Evolutionary conservation across 257 asterid genomes (phyloP), one percentile per base, ranked within the genome.

Genomic region (Solanum piurae): DNA sequence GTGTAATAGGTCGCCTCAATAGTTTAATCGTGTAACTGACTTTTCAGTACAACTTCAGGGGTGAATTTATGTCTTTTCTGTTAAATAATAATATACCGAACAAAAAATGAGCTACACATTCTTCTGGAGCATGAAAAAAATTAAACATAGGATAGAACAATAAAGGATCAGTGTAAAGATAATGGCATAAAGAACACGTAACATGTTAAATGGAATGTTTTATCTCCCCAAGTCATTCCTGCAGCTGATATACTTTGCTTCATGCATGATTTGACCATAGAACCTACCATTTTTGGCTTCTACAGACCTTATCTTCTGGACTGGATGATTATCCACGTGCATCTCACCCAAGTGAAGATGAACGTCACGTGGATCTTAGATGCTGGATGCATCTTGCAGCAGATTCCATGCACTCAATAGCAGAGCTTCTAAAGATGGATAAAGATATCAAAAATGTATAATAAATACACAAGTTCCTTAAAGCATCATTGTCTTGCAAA

Each of bases 321-420:
- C 89, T 97, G 90, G 99, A 97, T 92, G 99, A 97, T 91, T 97
- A 97, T 93, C 99, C 99, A 71, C 98, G 99, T 84, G 99, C 99
- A 88, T 95, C 99, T 86, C 99, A 97, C 91, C 99, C 99, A 86
- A 94, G 93, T 87, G 94, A 92, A 86, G 99, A 95, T 86, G 99
- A 97, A 89, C 96, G 98, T 36, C 99, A 97, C 79, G 89, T 97
- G 90, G 99, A 97, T 93, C 99, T 97, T 92, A 93, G 99, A 91
- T 97, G 99, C 92, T 97, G 99, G 99, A 95, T 96, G 98, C 95
- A 90, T 87, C 95, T 97, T 91, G 99, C 99, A 75, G 98, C 99
- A 85, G 98, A 95, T 91, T 95, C 98, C 92, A 92, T 97, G 98
- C 94, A 92, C 89, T 97, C 98, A 42, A 95, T 97, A 86, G 90